phyloP scores from a whole-genome alignment of 192 early-diverging fungal genomes.

The Allomyces macrogynus region DNA sequence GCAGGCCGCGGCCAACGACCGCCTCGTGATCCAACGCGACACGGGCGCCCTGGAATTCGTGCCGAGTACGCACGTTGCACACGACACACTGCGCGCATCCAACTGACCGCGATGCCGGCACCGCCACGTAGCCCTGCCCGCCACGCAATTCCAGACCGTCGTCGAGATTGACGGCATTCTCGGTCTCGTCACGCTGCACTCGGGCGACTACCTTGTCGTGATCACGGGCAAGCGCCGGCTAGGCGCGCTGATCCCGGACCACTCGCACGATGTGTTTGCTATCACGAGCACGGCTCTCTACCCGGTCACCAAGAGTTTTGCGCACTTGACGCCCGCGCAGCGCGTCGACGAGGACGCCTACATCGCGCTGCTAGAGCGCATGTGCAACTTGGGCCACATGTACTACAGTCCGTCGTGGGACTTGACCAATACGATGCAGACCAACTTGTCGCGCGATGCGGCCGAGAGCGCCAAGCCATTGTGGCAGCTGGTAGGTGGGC shows the following conservation, averaged over 20 bases:
- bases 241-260: slow-evolving; percentile 13
- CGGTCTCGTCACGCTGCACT: slow-evolving; percentile 16
- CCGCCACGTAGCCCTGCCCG: slow-evolving; percentile 1
- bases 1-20: slow-evolving; percentile 13
- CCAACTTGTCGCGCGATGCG: slow-evolving; percentile 23
- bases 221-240: slow-evolving; percentile 16
- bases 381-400: slow-evolving; percentile 30
- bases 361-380: slow-evolving; percentile 28
- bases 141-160: slow-evolving; percentile 15
- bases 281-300: slow-evolving; percentile 17
- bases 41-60: slow-evolving; percentile 9
- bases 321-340: slow-evolving; percentile 9
- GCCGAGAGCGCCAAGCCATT: slow-evolving; percentile 12
- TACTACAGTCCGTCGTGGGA: slow-evolving; percentile 80
- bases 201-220: slow-evolving; percentile 21
- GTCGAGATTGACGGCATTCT: slow-evolving; percentile 18
- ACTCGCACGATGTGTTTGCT: slow-evolving; percentile 14
- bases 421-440: slow-evolving; percentile 67
- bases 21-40: slow-evolving; percentile 14
- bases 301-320: slow-evolving; percentile 11
- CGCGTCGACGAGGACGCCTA: slow-evolving; percentile 40
- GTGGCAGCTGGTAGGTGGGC: slow-evolving; percentile 31
- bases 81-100: neutral
- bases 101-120: neutral
- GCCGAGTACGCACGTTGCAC: neutral